Percentiles rank a stretch among this genome's conserved stretches.
These are phyloP conservation scores for Lecanicillium sp. DNA, from an alignment of 2,329 filamentous ascomycete species.

Conservation along the genomic window DNA sequence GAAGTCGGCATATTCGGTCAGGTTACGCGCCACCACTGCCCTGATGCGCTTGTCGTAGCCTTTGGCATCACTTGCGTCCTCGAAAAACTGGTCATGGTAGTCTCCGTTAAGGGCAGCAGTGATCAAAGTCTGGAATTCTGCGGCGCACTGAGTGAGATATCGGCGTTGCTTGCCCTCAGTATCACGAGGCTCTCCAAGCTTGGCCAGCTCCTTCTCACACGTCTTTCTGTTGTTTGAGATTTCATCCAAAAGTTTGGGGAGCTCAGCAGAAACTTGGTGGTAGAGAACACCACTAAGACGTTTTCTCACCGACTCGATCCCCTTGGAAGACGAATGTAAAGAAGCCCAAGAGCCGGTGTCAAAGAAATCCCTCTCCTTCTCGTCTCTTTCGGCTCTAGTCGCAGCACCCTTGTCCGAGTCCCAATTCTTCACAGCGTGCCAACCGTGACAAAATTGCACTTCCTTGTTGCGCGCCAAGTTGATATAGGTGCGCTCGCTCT, in stretches of 20 bases:
- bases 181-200: slow-evolving; percentile 39
- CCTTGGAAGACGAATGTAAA: slow-evolving; percentile 28
- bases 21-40: slow-evolving; percentile 43
- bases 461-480: slow-evolving; percentile 36
- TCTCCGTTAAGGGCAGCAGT: slow-evolving; percentile 39
- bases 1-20: slow-evolving; percentile 34
- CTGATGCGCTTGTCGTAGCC: slow-evolving; percentile 39
- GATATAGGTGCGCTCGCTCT: slow-evolving; percentile 29
- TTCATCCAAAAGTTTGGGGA: slow-evolving; percentile 36
- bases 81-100: slow-evolving; percentile 45
- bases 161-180: slow-evolving; percentile 37
- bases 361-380: slow-evolving; percentile 34
- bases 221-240: slow-evolving; percentile 26
- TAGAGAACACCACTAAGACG: slow-evolving; percentile 43
- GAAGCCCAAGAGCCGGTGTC: slow-evolving; percentile 28
- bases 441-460: slow-evolving; percentile 39
- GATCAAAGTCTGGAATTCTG: slow-evolving; percentile 33
- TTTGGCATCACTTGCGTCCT: slow-evolving; percentile 16
- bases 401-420: slow-evolving; percentile 26
- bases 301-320: slow-evolving; percentile 36
- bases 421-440: slow-evolving; percentile 43
- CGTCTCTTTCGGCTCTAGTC: slow-evolving; percentile 26
- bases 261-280: slow-evolving; percentile 34
- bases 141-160: slow-evolving; percentile 37
- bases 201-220: slow-evolving; percentile 28